These are phyloP conservation scores for Dentipellis fragilis DNA, from an alignment of 768 basidiomycete genomes.

Conservation along the genomic window DNA sequence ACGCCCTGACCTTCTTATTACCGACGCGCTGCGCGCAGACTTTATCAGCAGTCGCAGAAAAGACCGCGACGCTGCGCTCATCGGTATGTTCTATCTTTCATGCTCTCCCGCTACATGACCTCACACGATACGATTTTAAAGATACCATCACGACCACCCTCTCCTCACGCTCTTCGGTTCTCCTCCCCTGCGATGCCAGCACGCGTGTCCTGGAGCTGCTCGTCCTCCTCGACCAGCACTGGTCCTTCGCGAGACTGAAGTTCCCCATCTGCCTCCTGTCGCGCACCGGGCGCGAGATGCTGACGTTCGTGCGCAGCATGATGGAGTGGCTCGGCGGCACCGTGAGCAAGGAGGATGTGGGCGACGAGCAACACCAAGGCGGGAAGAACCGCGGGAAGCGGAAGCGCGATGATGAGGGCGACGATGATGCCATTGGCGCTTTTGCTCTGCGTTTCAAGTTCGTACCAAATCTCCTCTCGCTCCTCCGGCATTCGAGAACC, in stretches of 20 bases:
- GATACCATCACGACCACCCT: conserved; percentile 87
- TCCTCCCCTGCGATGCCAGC: conserved; percentile 89
- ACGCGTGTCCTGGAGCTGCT: conserved; percentile 94
- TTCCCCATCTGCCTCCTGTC: conserved; percentile 93
- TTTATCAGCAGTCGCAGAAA: conserved; percentile 81
- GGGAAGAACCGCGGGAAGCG: conserved; percentile 37
- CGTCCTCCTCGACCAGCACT: conserved; percentile 92
- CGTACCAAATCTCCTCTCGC: conserved; percentile 15
- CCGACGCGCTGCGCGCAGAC: conserved; percentile 78
- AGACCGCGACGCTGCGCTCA: conserved; percentile 81
- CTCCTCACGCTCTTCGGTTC: conserved; percentile 66
- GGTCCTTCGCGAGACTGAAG: conserved; percentile 78
- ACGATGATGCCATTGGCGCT: conserved; percentile 79
- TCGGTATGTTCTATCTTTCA: conserved; percentile 40
- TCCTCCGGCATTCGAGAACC: no score
- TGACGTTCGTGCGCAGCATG: conserved; percentile 90
- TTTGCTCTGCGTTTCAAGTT: conserved; percentile 85
- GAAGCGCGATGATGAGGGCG: conserved; percentile 33
- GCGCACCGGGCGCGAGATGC: conserved; percentile 84
- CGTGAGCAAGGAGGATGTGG: conserved; percentile 85
- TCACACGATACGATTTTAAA: conserved; percentile 22
- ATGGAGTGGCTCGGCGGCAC: conserved; percentile 99
- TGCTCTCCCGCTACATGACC: neutral
- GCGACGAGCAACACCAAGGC: conserved; percentile 50
- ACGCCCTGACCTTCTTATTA: conserved; percentile 87